Percentiles rank a stretch among this genome's conserved stretches.
These are phyloP conservation scores for Petasospora fabianii DNA, from an alignment of 1,139 yeast genomes.

Conservation along the genomic window DNA sequence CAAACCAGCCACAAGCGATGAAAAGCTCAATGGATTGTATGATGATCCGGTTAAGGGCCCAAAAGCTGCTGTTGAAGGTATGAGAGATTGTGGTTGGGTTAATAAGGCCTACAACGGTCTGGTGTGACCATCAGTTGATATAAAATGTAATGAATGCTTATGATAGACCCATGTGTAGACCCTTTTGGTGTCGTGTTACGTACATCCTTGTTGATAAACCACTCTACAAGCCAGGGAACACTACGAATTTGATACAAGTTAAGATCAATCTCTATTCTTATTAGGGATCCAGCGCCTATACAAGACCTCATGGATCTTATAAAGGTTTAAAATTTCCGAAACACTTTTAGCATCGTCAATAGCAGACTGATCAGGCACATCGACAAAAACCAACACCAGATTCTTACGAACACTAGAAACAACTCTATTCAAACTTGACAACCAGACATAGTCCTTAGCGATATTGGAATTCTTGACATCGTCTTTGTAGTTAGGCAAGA, in stretches of 20 bases:
- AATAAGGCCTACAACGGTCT: constrained; percentile 47
- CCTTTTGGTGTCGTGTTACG: not conserved
- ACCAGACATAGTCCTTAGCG: constrained; percentile 54
- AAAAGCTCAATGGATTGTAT: constrained; percentile 33
- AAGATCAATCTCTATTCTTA: constrained; percentile 74
- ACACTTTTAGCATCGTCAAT: constrained; percentile 29
- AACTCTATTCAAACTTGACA: constrained; percentile 70
- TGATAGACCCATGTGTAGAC: not conserved
- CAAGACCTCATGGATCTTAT: constrained; percentile 57
- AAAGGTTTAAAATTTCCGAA: constrained; percentile 38
- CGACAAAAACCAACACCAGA: constrained; percentile 65
- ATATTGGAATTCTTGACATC: constrained; percentile 25
- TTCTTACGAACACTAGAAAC: constrained; percentile 85
- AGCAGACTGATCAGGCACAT: constrained; percentile 39
- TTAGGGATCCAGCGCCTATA: constrained; percentile 84
- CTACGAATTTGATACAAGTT: too few species aligned
- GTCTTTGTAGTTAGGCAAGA: constrained; percentile 39
- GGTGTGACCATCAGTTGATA: constrained; percentile 22
- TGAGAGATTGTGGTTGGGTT: constrained; percentile 81
- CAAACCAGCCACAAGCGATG: constrained; percentile 55
- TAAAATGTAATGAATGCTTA: constrained; percentile 2
- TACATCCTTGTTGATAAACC: too few species aligned
- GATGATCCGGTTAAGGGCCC: constrained; percentile 52
- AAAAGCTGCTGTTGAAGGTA: constrained; percentile 46
- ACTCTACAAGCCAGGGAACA: too few species aligned